Percentiles rank a stretch among this genome's conserved stretches.
Conservation (phyloP, 805 yeast species). For the Lipomyces orientalis region DNA sequence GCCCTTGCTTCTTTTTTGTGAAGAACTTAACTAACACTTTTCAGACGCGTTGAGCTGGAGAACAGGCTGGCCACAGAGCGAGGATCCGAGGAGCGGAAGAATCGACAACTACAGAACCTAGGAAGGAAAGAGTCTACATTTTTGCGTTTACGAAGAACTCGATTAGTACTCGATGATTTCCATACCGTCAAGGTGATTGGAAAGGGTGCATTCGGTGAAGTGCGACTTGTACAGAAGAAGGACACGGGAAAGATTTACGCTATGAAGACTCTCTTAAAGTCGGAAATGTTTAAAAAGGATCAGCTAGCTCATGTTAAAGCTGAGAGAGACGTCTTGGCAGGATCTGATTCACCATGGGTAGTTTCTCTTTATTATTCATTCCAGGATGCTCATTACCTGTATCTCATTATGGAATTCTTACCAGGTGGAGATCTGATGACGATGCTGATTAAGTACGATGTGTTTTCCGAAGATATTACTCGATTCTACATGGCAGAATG, state of each 20-base stretch:
- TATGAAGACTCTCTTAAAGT: constrained; percentile 88
- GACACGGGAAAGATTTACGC: constrained; percentile 94
- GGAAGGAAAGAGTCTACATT: constrained; percentile 91
- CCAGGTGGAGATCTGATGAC: constrained; percentile 94
- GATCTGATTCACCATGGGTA: constrained; percentile 87
- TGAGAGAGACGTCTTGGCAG: constrained; percentile 92
- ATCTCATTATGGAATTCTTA: constrained; percentile 78
- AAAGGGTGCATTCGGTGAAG: constrained; percentile 98
- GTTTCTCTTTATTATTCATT: constrained; percentile 81
- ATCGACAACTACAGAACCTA: constrained; percentile 76
- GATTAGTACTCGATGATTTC: constrained; percentile 81
- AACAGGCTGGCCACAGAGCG: constrained; percentile 70
- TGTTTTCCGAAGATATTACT: constrained; percentile 85
- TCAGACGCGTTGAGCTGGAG: constrained; percentile 74
- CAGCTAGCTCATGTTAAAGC: constrained; percentile 96
- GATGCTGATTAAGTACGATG: constrained; percentile 92
- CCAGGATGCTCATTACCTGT: constrained; percentile 76
- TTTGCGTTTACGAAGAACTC: constrained; percentile 81
- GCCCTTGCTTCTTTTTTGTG: not conserved
- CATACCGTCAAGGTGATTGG: constrained; percentile 89
- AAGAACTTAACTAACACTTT: not conserved
- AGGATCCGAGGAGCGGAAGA: constrained; percentile 82
- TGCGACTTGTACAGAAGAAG: constrained; percentile 86
- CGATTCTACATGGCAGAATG: constrained; percentile 96
- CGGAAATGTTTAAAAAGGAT: constrained; percentile 94